Conservation (phyloP, 768 basidiomycete genomes). For the Lentinus tigrinus region DNA sequence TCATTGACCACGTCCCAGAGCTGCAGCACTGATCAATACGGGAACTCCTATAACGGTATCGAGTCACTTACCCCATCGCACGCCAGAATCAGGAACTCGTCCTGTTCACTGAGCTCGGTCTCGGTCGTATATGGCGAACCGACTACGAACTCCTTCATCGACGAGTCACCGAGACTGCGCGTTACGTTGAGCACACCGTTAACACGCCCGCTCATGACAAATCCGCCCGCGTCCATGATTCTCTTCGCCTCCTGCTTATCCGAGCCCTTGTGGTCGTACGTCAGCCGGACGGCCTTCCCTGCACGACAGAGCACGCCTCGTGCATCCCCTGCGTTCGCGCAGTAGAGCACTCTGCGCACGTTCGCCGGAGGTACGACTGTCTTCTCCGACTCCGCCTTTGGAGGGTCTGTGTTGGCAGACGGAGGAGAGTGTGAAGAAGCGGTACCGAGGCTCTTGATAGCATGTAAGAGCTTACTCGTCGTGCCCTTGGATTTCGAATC, state of each 20-base stretch:
- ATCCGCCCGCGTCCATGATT: conserved; percentile 96
- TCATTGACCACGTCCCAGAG: conserved; percentile 96
- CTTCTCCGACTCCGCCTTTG: conserved; percentile 19
- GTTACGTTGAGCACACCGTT: conserved; percentile 98
- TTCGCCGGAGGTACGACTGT: conserved; percentile 21
- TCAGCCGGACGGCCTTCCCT: conserved; percentile 88
- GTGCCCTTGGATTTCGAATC: conserved; percentile 42
- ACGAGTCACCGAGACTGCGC: conserved; percentile 90
- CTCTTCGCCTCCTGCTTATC: conserved; percentile 97
- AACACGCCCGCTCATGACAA: conserved; percentile 97
- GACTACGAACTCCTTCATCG: conserved; percentile 99
- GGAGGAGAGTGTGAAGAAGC: conserved; percentile 21
- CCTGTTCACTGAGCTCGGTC: conserved; percentile 84
- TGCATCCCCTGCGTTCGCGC: conserved; percentile 96
- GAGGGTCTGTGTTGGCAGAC: conserved; percentile 16
- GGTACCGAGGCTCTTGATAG: conserved; percentile 44
- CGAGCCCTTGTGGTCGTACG: conserved; percentile 98
- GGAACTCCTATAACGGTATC: neutral
- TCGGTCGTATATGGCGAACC: conserved; percentile 99
- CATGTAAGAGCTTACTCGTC: conserved; percentile 15
- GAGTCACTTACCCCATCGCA: conserved; percentile 86
- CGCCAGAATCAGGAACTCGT: conserved; percentile 93
- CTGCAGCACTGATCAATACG: conserved; percentile 38
- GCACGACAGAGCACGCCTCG: conserved; percentile 89
- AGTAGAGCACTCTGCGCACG: conserved; percentile 81